A percentile compares a stretch with the other conserved stretches of the same genome.
Conservation (phyloP, 1,284 basidiomycete genomes). For the Leccinum pachyderme region DNA sequence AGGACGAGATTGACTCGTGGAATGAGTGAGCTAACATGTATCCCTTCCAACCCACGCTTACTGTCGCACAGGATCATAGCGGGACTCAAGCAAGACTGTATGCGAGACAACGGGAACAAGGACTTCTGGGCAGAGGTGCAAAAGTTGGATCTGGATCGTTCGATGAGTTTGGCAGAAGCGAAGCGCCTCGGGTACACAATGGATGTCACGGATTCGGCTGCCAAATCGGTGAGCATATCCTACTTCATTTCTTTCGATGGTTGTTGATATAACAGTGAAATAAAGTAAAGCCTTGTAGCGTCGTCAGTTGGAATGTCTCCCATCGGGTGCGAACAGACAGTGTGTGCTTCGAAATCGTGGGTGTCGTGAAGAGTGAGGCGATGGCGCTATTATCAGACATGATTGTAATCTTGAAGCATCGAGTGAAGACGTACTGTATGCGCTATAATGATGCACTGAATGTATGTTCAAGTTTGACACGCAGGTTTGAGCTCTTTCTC, state of each 20-base stretch:
- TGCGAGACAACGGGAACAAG: slow-evolving; percentile 51
- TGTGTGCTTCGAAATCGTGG: not conserved
- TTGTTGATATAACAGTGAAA: slow-evolving; percentile 8
- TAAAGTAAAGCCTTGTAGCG: not conserved
- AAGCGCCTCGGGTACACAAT: slow-evolving; percentile 53
- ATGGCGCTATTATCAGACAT: not conserved
- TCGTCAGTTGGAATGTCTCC: not conserved
- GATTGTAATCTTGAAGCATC: not conserved
- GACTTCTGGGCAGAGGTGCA: slow-evolving; percentile 64
- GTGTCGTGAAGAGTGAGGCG: not conserved
- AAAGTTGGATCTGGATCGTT: slow-evolving; percentile 40
- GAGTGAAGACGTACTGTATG: not conserved
- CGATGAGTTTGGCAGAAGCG: slow-evolving; percentile 65
- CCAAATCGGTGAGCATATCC: slow-evolving; percentile 40
- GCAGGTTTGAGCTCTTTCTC: too few species aligned
- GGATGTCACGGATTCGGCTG: slow-evolving; percentile 47
- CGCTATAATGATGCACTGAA: too few species aligned
- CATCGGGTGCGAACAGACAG: not conserved
- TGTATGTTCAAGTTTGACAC: too few species aligned
- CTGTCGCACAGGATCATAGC: slow-evolving; percentile 51
- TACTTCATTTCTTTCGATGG: not conserved
- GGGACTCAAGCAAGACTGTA: slow-evolving; percentile 55
- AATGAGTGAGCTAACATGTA: slow-evolving; percentile 48
- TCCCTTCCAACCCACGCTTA: not conserved
- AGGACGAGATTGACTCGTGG: slow-evolving; percentile 79